Conservation (phyloP, 805 yeast genomes). For the Myxozyma mucilagina region DNA sequence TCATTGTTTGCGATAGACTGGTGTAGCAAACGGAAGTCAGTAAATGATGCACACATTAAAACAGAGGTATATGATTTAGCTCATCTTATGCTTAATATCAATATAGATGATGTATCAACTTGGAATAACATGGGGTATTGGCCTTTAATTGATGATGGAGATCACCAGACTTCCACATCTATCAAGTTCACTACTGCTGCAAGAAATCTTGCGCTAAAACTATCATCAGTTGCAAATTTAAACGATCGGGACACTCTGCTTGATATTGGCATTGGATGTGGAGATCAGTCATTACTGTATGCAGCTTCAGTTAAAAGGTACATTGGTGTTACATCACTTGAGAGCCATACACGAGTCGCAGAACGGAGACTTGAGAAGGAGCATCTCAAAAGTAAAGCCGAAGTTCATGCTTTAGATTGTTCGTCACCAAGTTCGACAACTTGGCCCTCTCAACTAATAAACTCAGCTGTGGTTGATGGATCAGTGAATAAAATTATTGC, state of each 20-base stretch:
- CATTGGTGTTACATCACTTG: slow-evolving; percentile 22
- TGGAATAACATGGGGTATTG: slow-evolving; percentile 32
- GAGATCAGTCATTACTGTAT: slow-evolving; percentile 26
- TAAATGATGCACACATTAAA: not conserved
- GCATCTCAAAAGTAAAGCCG: not conserved
- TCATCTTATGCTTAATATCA: slow-evolving; percentile 27
- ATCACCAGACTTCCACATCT: too few species aligned
- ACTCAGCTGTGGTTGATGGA: not conserved
- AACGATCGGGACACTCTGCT: slow-evolving; percentile 7
- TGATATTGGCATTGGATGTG: slow-evolving; percentile 31
- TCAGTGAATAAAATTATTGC: slow-evolving; percentile 21
- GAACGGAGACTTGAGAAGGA: not conserved
- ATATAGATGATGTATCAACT: slow-evolving; percentile 4
- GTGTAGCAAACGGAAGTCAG: not conserved
- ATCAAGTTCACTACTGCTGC: slow-evolving; percentile 9
- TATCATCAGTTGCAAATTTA: slow-evolving; percentile 14
- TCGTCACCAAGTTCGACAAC: not conserved
- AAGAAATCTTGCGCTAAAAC: slow-evolving; percentile 8
- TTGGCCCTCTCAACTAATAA: slow-evolving; percentile 20
- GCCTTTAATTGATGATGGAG: not conserved
- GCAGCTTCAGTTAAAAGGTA: slow-evolving; percentile 14
- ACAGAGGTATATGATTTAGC: slow-evolving; percentile 20
- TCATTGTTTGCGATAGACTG: not conserved
- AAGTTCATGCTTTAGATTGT: slow-evolving; percentile 19
- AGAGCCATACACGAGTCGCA: slow-evolving; percentile 15